Conservation (phyloP, 2,329 filamentous ascomycete genomes). For the Sporothrix phasma region DNA sequence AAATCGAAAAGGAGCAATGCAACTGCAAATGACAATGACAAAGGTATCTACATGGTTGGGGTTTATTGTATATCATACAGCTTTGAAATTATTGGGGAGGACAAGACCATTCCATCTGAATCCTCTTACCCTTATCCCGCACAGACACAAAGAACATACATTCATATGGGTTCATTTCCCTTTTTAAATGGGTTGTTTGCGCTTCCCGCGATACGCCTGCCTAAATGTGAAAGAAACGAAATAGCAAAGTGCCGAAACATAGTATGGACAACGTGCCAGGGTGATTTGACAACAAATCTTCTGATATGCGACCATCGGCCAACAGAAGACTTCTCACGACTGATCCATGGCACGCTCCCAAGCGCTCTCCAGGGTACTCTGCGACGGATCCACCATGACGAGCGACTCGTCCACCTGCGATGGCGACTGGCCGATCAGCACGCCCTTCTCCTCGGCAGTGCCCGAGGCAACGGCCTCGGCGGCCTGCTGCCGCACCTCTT, state of each 20-base stretch:
- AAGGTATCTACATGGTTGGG: slow-evolving; percentile 8
- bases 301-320: background rate
- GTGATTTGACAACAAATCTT: no score
- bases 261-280: background rate
- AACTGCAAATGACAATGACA: background rate
- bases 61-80: slow-evolving; percentile 4
- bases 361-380: slow-evolving; percentile 52
- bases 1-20: background rate
- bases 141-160: background rate
- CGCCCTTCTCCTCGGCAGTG: slow-evolving; percentile 14
- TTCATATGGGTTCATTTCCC: background rate
- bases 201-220: background rate
- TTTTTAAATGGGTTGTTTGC: background rate
- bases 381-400: slow-evolving; percentile 39
- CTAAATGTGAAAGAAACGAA: background rate
- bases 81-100: background rate
- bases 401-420: slow-evolving; percentile 40
- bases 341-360: slow-evolving; percentile 55
- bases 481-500: slow-evolving; percentile 15
- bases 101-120: background rate
- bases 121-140: background rate
- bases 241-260: background rate
- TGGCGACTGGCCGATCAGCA: slow-evolving; percentile 40
- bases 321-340: background rate
- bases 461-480: slow-evolving; percentile 15